These are phyloP conservation scores for Cyberlindnera nakhonratchasimensis DNA, from an alignment of 805 yeast genomes.

Conservation along the genomic window DNA sequence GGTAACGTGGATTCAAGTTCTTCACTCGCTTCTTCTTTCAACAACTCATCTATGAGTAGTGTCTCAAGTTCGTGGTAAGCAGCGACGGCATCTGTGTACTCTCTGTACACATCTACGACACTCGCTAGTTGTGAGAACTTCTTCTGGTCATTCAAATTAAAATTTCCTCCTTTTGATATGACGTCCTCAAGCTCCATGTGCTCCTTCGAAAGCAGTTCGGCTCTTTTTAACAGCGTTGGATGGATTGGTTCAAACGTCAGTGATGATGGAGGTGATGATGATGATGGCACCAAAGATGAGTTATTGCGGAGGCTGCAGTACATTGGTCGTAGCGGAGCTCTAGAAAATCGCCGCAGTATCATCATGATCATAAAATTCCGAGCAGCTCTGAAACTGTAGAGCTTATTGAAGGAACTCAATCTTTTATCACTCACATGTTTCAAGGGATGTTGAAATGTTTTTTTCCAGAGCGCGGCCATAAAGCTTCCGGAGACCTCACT, in stretches of 20 bases:
- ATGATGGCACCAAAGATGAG: too few relatives aligned
- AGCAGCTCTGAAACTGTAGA: not conserved
- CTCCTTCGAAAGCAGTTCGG: conserved; percentile 41
- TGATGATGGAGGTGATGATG: conserved; percentile 16
- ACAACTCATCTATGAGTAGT: conserved; percentile 43
- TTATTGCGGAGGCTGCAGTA: not conserved
- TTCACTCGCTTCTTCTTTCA: conserved; percentile 54
- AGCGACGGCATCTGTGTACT: conserved; percentile 32
- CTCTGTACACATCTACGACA: conserved; percentile 39
- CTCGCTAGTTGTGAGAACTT: conserved; percentile 43
- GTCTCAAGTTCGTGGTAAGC: conserved; percentile 39
- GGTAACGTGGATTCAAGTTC: conserved; percentile 54
- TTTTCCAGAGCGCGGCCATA: too few relatives aligned
- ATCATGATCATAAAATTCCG: not conserved
- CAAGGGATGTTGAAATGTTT: too few relatives aligned
- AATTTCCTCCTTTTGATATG: conserved; percentile 40
- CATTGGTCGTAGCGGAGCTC: not conserved
- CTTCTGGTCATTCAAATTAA: conserved; percentile 47
- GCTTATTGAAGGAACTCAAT: not conserved
- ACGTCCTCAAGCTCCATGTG: conserved; percentile 37
- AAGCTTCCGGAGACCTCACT: too few relatives aligned
- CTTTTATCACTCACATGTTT: too few relatives aligned
- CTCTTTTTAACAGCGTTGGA: conserved; percentile 48
- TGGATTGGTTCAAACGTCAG: conserved; percentile 36
- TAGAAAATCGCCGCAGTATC: not conserved